Evolutionary conservation across 352 stramenopile genomes (phyloP).

Genomic region (Phytophthora citrophthora): DNA sequence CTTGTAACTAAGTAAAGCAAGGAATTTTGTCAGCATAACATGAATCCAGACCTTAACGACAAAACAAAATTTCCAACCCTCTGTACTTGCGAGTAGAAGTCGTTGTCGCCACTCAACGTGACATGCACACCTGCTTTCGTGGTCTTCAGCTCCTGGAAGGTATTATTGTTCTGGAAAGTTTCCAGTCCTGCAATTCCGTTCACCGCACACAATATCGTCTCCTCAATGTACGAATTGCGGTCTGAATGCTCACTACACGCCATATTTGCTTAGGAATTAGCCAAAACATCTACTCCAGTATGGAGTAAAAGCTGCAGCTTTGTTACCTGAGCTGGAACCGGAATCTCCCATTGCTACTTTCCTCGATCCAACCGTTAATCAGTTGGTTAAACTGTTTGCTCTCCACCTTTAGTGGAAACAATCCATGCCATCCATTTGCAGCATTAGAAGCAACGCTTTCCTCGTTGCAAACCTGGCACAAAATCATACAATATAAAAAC

Average conservation of each 20-base stretch:
- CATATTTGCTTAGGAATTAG: too few species aligned
- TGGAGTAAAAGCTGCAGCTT: not conserved
- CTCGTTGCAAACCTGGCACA: slow-evolving; percentile 8
- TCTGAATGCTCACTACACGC: slow-evolving; percentile 41
- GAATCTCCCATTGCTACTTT: slow-evolving; percentile 20
- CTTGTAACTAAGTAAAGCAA: slow-evolving; percentile 61
- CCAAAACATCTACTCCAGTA: too few species aligned
- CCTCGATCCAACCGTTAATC: slow-evolving; percentile 45
- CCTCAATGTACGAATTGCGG: slow-evolving; percentile 92
- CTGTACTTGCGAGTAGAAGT: slow-evolving; percentile 96
- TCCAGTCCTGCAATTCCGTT: slow-evolving; percentile 66
- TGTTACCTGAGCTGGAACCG: slow-evolving; percentile 44
- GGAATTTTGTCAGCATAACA: not conserved
- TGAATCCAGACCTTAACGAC: slow-evolving; percentile 16
- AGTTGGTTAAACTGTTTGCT: slow-evolving; percentile 92
- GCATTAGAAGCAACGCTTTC: not conserved
- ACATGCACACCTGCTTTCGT: slow-evolving; percentile 58
- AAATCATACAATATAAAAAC: not conserved
- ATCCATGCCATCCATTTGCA: slow-evolving; percentile 10
- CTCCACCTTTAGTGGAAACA: slow-evolving; percentile 66
- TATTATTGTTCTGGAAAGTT: slow-evolving; percentile 19
- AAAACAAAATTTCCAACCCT: slow-evolving; percentile 35
- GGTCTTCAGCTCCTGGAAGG: slow-evolving; percentile 31
- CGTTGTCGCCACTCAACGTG: slow-evolving; percentile 94
- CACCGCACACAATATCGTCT: slow-evolving; percentile 80